Conservation (phyloP, 2,329 filamentous ascomycete species). For the Beauveria australis region DNA sequence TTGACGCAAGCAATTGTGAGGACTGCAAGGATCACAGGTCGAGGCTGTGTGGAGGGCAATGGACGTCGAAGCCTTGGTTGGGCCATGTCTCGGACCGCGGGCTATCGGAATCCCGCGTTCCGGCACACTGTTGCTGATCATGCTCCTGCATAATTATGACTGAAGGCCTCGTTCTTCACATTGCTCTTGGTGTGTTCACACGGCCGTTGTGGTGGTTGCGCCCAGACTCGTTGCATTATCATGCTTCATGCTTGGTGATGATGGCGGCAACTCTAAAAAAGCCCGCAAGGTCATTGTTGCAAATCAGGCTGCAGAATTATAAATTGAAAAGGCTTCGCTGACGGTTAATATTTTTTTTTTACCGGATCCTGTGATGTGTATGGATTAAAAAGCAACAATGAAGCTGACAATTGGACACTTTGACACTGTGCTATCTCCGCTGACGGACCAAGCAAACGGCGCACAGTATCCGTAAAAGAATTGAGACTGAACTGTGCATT, state of each 20-base stretch:
- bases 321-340: too few species aligned
- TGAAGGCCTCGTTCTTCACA: background rate
- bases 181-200: background rate
- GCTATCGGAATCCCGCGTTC: background rate
- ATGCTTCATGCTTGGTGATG: too few species aligned
- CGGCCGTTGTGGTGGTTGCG: background rate
- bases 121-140: background rate
- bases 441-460: background rate
- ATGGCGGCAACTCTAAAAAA: too few species aligned
- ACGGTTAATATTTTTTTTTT: too few species aligned
- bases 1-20: slow-evolving; percentile 3
- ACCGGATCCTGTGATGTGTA: too few species aligned
- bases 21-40: background rate
- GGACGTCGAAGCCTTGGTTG: background rate
- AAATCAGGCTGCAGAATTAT: too few species aligned
- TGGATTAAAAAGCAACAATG: too few species aligned
- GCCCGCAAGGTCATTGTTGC: too few species aligned
- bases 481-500: background rate
- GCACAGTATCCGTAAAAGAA: background rate
- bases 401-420: too few species aligned
- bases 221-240: background rate
- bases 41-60: background rate
- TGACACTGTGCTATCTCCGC: background rate
- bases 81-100: slow-evolving; percentile 2
- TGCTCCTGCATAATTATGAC: background rate